Base-by-base conservation (phyloP, 2,329 filamentous ascomycete genomes). In the Fusarium xylarioides region DNA sequence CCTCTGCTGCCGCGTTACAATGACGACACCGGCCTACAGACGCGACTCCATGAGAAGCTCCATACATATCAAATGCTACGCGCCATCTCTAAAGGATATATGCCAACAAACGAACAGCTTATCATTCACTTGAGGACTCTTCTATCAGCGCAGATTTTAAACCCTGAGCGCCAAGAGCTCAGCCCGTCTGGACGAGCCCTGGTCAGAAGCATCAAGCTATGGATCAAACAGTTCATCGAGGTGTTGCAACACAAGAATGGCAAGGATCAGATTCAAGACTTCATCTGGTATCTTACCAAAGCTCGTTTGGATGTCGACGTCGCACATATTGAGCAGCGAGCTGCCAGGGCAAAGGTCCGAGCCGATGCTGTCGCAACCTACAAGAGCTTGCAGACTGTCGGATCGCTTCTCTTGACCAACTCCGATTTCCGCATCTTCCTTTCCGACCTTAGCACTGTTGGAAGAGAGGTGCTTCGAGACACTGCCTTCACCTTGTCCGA, bases 11-110 rank as follows among this genome's bases (percentile, higher is more conserved):
- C 95, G 65, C 91, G 91, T 77, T 96, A 96, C 86, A 86, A 91
- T 77, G 92, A 97, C 81, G 93, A 96, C 77, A 97, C 95, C 2
- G 84, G 86, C 37, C 85, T 95, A 60, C 93, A 97, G 86, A 87
- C 91, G 53, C 87, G 91, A 77, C 87, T 97, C 66, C 93, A 95
- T 79, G 91, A 95, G 81, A 98, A 97, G 86, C 88, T 98, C 68
- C 95, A 97, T 83, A 92, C 92, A 32, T 98, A 97, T 80, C 94
- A 97, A 85, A 97, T 97, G 92, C 80, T 95, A 34, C 89, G 93
- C 59, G 95, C 95, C 61, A 81, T 98, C 15, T 89, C 89, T 3
- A 90, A 93, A 78, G 95, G 95, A 11, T 98, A 91, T 82, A 95
- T 98, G 92, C 95, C 95, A 52, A 96, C 94, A 11, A 98, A 93